Conservation (phyloP, 148 eudicot species). For the Gaultheria prostrata region DNA sequence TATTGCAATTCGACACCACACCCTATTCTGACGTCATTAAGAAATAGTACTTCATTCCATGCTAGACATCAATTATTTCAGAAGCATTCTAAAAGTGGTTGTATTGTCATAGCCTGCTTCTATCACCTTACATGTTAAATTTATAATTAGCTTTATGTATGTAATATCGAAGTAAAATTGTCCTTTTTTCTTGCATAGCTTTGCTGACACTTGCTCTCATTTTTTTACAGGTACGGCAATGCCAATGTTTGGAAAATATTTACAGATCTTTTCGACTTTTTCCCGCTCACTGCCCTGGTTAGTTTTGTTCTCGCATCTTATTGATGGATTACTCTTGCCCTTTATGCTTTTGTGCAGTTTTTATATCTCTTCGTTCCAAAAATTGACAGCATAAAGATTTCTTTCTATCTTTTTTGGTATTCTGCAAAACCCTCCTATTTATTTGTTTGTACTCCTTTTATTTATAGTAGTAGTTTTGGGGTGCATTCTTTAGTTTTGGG, state of each 20-base stretch:
- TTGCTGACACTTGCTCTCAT: background rate
- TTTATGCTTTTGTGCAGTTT: background rate
- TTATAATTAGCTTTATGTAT: background rate
- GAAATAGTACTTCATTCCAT: background rate
- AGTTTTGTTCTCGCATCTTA: slow-evolving; percentile 23
- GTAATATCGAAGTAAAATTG: background rate
- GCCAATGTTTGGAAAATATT: slow-evolving; percentile 99
- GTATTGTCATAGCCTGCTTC: background rate
- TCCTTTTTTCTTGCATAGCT: background rate
- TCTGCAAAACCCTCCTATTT: background rate
- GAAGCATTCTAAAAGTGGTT: background rate
- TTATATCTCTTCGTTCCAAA: background rate
- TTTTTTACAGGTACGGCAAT: slow-evolving; percentile 77
- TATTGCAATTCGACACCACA: background rate
- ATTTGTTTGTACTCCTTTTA: background rate
- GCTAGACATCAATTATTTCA: background rate
- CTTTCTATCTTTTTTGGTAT: background rate
- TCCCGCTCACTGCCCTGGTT: slow-evolving; percentile 97
- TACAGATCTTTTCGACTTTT: slow-evolving; percentile 95
- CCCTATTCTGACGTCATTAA: background rate
- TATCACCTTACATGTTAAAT: background rate
- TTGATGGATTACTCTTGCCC: background rate
- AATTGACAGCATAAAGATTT: background rate
- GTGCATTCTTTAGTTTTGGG: background rate
- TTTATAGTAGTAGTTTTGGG: background rate